Percentiles rank a stretch among this genome's conserved stretches.
Evolutionary conservation across 352 stramenopile genomes (phyloP).

Genomic region (Globisporangium barbulae): DNA sequence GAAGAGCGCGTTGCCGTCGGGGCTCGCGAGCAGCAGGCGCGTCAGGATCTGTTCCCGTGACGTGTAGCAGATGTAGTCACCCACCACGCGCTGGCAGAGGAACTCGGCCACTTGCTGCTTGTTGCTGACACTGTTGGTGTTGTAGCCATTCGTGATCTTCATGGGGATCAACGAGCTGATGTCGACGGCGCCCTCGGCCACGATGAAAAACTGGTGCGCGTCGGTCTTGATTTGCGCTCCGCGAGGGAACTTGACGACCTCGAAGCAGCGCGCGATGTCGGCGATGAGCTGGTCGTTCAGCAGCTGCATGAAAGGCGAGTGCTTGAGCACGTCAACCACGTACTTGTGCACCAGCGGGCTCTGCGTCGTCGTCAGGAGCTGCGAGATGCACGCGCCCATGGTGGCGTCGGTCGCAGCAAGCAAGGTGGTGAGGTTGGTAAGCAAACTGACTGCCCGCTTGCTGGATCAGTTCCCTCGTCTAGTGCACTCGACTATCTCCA

Average conservation of each 20-base stretch:
- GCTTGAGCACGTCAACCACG: conserved; percentile 42
- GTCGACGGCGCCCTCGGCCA: conserved; percentile 52
- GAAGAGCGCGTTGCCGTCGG: conserved; percentile 17
- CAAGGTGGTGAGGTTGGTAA: background rate
- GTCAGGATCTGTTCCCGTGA: conserved; percentile 43
- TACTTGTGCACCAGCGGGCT: conserved; percentile 20
- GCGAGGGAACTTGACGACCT: conserved; percentile 37
- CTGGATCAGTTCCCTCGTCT: too few relatives aligned
- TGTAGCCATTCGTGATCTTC: background rate
- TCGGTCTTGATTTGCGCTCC: conserved; percentile 49
- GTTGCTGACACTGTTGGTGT: conserved; percentile 1
- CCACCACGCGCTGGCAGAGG: conserved; percentile 50
- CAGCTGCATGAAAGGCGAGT: conserved; percentile 63
- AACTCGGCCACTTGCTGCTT: conserved; percentile 55
- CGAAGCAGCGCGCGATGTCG: conserved; percentile 61
- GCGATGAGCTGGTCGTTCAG: conserved; percentile 48
- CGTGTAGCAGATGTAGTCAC: conserved; percentile 58
- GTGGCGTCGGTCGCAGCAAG: background rate
- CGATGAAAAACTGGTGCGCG: conserved; percentile 48
- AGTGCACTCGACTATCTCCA: too few relatives aligned
- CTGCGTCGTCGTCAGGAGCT: conserved; percentile 10
- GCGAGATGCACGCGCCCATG: conserved; percentile 18
- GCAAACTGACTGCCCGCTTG: background rate
- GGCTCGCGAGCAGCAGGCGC: conserved; percentile 32
- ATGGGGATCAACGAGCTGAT: conserved; percentile 46